Conservation (phyloP, 2,329 filamentous ascomycete genomes). For the Nigrospora sphaerica region DNA sequence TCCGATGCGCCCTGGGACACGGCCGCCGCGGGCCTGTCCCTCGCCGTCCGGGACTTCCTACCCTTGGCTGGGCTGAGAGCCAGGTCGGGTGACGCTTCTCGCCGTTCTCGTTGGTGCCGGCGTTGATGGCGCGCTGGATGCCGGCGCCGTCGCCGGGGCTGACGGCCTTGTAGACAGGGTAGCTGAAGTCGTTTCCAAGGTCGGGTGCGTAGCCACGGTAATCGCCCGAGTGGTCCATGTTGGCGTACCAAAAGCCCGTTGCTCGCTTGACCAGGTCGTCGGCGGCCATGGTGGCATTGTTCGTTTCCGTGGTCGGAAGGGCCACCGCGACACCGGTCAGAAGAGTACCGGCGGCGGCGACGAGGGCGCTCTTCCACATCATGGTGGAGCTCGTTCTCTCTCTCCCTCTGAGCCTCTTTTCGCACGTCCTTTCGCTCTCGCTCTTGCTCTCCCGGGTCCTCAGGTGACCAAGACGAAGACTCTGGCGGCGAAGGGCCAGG, state of each 20-base stretch:
- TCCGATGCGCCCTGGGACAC: background rate
- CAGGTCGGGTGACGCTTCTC: constrained; percentile 25
- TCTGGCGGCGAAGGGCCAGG: no score
- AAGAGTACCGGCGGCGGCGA: background rate
- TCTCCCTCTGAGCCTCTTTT: no score
- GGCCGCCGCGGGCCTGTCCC: background rate
- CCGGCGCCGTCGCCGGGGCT: constrained; percentile 25
- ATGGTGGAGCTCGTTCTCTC: background rate
- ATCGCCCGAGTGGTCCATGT: constrained; percentile 30
- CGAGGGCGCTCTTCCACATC: background rate
- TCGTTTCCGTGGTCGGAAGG: background rate
- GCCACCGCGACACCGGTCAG: background rate
- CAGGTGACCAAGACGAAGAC: no score
- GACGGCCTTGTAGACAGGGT: constrained; percentile 30
- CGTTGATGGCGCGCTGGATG: constrained; percentile 32
- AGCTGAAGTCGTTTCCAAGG: constrained; percentile 27
- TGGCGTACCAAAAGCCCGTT: constrained; percentile 32
- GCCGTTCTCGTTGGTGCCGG: constrained; percentile 19
- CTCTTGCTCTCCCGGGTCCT: no score
- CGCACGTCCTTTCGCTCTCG: no score
- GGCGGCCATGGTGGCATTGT: background rate
- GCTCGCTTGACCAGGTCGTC: background rate
- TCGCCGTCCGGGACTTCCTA: constrained; percentile 7
- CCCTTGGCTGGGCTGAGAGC: constrained; percentile 34
- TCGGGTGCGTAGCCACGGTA: constrained; percentile 32